phyloP scores from a whole-genome alignment of 768 basidiomycete genomes.

The Termitomyces sp. region DNA sequence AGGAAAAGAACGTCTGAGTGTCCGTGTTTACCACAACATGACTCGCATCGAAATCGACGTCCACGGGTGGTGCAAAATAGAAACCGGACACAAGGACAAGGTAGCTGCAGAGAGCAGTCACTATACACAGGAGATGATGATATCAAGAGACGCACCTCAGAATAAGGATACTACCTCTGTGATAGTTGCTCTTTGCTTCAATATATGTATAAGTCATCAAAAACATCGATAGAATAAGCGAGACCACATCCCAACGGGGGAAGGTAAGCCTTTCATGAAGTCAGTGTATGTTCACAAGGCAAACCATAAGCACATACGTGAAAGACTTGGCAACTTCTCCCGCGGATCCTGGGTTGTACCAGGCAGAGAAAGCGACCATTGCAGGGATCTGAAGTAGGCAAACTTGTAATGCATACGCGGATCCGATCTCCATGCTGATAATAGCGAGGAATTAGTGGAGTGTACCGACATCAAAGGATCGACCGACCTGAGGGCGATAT shows the following conservation, averaged over 20 bases:
- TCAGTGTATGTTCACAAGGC: neutral
- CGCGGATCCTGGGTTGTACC: constrained; percentile 84
- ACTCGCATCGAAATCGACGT: constrained; percentile 32
- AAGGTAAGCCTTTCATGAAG: constrained; percentile 72
- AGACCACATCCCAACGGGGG: constrained; percentile 97
- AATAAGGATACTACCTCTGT: constrained; percentile 92
- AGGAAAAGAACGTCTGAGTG: constrained; percentile 28
- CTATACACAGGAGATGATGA: neutral
- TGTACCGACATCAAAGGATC: neutral
- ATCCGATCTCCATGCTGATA: constrained; percentile 96
- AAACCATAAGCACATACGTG: constrained; percentile 55
- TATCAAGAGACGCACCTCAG: constrained; percentile 54
- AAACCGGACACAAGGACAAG: constrained; percentile 89
- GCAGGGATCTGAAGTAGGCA: constrained; percentile 96
- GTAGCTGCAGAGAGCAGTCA: constrained; percentile 50
- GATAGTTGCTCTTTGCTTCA: constrained; percentile 98
- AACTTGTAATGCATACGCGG: constrained; percentile 97
- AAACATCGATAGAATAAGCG: constrained; percentile 94
- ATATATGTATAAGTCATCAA: constrained; percentile 98
- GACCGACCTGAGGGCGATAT: constrained; percentile 85
- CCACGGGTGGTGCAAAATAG: constrained; percentile 73
- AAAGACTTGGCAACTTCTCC: constrained; percentile 87
- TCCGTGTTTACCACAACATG: constrained; percentile 12
- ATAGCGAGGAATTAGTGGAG: neutral
- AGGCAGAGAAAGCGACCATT: constrained; percentile 98